These are phyloP conservation scores for Telfairia occidentalis DNA, from an alignment of 331 rosid species.

Conservation along the genomic window DNA sequence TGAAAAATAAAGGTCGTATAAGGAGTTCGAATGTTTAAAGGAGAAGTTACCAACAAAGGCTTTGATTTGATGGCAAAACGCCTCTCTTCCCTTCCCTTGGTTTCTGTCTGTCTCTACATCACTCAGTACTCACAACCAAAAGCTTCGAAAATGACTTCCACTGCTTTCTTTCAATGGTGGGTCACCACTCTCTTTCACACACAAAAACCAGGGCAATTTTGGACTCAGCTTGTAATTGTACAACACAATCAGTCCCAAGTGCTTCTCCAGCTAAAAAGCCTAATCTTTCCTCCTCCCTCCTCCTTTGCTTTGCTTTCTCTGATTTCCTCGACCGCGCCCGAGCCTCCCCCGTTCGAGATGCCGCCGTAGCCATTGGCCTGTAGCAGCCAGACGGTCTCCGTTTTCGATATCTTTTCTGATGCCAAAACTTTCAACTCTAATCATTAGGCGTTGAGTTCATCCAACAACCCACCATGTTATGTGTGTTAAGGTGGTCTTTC, in stretches of 20 bases:
- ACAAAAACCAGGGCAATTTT: slow-evolving; percentile 3
- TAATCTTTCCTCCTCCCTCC: background rate
- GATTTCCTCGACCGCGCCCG: background rate
- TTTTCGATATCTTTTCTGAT: background rate
- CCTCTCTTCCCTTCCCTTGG: background rate
- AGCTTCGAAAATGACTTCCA: slow-evolving; percentile 37
- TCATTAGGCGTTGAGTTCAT: slow-evolving; percentile 7
- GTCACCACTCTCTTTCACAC: slow-evolving; percentile 18
- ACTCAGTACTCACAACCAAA: slow-evolving; percentile 3
- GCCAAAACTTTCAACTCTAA: background rate
- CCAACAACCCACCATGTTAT: slow-evolving; percentile 24
- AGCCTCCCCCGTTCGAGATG: background rate
- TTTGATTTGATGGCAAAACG: slow-evolving; percentile 25
- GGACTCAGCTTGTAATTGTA: slow-evolving; percentile 9
- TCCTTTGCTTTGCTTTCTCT: background rate
- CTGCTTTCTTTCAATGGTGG: slow-evolving; percentile 29
- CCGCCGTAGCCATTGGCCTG: background rate
- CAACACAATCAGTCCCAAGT: slow-evolving; percentile 24
- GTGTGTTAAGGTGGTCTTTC: slow-evolving; percentile 26
- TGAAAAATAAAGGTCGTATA: slow-evolving; percentile 15
- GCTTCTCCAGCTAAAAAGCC: slow-evolving; percentile 54
- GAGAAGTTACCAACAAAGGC: slow-evolving; percentile 29
- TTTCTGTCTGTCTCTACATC: slow-evolving; percentile 1
- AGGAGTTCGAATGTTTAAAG: slow-evolving; percentile 27
- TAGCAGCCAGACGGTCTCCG: background rate